These are phyloP conservation scores for Podospora didyma DNA, from an alignment of 495 filamentous ascomycete genomes.

Conservation along the genomic window DNA sequence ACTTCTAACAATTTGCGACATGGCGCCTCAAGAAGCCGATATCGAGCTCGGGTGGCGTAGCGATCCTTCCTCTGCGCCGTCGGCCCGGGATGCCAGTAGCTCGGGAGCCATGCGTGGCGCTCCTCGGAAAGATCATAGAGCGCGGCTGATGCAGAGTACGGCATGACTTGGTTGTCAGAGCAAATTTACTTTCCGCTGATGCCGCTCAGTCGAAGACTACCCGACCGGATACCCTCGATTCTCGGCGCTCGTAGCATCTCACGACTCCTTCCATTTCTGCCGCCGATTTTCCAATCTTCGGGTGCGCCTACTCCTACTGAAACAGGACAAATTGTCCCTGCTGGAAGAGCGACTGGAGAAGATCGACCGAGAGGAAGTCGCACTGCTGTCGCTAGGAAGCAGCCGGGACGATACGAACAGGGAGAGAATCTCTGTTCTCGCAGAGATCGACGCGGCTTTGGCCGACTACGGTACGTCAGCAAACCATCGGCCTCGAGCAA, in stretches of 20 bases:
- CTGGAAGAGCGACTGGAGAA: slow-evolving; percentile 30
- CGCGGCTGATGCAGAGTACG: not conserved
- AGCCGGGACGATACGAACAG: slow-evolving; percentile 27
- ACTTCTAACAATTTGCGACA: not conserved
- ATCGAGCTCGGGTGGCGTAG: not conserved
- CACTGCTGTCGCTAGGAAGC: not conserved
- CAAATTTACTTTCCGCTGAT: not conserved
- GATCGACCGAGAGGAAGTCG: slow-evolving; percentile 28
- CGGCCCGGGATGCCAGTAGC: not conserved
- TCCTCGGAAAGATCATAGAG: not conserved
- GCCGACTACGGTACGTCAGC: slow-evolving; percentile 27
- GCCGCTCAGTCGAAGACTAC: slow-evolving; percentile 30
- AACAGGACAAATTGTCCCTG: slow-evolving; percentile 29
- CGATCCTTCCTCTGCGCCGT: not conserved
- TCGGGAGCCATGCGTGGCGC: not conserved
- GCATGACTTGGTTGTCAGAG: not conserved
- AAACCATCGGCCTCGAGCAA: slow-evolving; percentile 1
- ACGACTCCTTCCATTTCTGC: slow-evolving; percentile 24
- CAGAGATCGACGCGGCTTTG: slow-evolving; percentile 17
- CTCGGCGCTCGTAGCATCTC: slow-evolving; percentile 23
- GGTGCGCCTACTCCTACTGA: slow-evolving; percentile 19
- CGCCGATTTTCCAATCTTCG: slow-evolving; percentile 28
- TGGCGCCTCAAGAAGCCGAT: not conserved
- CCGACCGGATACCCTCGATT: slow-evolving; percentile 30
- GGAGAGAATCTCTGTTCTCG: slow-evolving; percentile 16